phyloP scores from a whole-genome alignment of 306 rosid genomes.

The Elaeagnus macrophylla region DNA sequence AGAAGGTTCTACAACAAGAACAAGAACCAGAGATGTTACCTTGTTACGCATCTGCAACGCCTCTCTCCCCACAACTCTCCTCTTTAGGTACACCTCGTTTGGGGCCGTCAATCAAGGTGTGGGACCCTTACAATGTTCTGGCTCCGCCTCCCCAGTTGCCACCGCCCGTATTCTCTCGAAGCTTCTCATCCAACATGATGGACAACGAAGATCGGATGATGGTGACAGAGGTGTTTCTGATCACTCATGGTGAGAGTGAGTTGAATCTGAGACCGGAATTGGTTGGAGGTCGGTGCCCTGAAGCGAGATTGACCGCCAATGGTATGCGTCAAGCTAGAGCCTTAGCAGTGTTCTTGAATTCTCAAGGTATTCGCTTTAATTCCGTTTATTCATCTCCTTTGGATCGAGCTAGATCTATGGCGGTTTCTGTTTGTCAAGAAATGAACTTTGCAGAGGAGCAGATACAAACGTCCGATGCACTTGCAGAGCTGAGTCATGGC shows the following conservation, averaged over 20 bases:
- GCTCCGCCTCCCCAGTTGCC: conserved; percentile 57
- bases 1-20: conserved; percentile 83
- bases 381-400: conserved; percentile 70
- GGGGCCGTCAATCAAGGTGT: conserved; percentile 89
- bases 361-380: conserved; percentile 69
- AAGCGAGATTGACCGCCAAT: conserved; percentile 48
- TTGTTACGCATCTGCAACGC: conserved; percentile 86
- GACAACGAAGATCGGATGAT: conserved; percentile 36
- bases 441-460: conserved; percentile 56
- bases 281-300: conserved; percentile 64
- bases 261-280: conserved; percentile 65
- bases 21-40: conserved; percentile 97
- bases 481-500: conserved; percentile 89
- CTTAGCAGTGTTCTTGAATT: conserved; percentile 78
- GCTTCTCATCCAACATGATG: conserved; percentile 40
- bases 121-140: conserved; percentile 90
- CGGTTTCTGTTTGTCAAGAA: conserved; percentile 78
- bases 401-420: conserved; percentile 81
- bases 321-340: conserved; percentile 94
- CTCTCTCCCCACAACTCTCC: conserved; percentile 90
- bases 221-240: conserved; percentile 65
- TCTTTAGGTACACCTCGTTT: conserved; percentile 83
- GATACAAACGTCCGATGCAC: conserved; percentile 67
- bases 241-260: conserved; percentile 89
- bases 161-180: conserved; percentile 38